Conservation (phyloP, 2,329 filamentous ascomycete genomes). For the Coccinonectria pachysandricola region DNA sequence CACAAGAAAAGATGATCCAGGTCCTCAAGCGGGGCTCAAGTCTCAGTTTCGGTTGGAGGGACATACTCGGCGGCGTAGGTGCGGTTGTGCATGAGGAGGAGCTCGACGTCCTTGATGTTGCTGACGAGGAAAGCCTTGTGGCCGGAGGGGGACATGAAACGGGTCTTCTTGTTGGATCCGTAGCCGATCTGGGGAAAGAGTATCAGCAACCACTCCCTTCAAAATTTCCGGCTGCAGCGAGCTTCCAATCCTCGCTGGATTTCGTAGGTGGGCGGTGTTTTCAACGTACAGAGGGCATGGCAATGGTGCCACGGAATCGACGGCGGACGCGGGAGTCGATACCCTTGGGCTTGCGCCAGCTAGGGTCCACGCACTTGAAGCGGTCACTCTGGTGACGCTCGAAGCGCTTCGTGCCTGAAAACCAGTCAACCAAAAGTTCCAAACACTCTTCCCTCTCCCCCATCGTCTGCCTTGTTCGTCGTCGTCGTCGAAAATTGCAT, state of each 20-base stretch:
- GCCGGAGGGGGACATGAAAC: conserved; percentile 96
- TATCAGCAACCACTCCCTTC: conserved; percentile 8
- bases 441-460: conserved; percentile 2
- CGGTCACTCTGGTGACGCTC: conserved; percentile 94
- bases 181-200: conserved; percentile 70
- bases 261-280: conserved; percentile 1
- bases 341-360: conserved; percentile 99
- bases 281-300: conserved; percentile 90
- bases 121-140: conserved; percentile 99
- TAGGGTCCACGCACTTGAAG: conserved; percentile 82
- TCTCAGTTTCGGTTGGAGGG: background rate
- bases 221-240: conserved; percentile 1
- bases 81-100: conserved; percentile 99
- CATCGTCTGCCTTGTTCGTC: conserved; percentile 2
- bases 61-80: conserved; percentile 97
- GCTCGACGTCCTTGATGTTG: conserved; percentile 92
- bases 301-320: conserved; percentile 91
- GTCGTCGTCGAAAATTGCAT: conserved; percentile 11
- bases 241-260: conserved; percentile 3
- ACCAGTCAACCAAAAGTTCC: conserved; percentile 28
- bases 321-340: conserved; percentile 97
- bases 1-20: too few species aligned
- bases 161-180: conserved; percentile 98
- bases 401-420: conserved; percentile 83
- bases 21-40: too few species aligned